A percentile compares a stretch with the other conserved stretches of the same genome.
These are phyloP conservation scores for Chlamydomonas schloesseri DNA, from an alignment of 139 green algal genomes.

Conservation along the genomic window DNA sequence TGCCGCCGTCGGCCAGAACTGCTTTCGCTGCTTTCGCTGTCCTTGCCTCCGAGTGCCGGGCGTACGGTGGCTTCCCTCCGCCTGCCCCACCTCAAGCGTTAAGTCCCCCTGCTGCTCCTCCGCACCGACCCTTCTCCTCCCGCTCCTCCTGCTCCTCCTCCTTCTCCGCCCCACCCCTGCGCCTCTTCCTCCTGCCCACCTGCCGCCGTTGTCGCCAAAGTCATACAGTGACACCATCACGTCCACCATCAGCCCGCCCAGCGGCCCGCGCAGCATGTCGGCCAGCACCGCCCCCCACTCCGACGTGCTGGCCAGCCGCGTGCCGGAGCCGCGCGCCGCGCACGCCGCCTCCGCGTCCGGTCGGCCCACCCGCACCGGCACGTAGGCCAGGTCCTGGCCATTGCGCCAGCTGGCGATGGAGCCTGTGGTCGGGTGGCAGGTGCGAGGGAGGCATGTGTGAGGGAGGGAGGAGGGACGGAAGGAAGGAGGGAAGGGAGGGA, in stretches of 20 bases:
- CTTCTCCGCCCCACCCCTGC: background rate
- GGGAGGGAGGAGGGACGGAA: background rate
- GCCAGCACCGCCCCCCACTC: background rate
- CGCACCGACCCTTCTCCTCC: no score
- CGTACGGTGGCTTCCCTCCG: no score
- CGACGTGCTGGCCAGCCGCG: background rate
- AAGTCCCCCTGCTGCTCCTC: background rate
- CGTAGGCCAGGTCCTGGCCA: background rate
- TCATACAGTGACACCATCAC: slow-evolving; percentile 6
- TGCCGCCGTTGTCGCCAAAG: slow-evolving; percentile 1
- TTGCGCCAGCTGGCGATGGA: background rate
- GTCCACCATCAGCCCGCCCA: background rate
- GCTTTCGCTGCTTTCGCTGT: no score
- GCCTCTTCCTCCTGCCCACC: no score
- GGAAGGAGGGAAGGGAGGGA: no score
- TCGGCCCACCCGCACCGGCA: background rate
- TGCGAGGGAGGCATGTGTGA: no score
- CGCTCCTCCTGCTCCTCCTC: background rate
- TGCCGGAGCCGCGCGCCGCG: no score
- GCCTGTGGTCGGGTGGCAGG: no score
- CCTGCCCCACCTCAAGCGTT: background rate
- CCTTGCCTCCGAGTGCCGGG: no score
- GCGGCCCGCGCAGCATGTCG: background rate
- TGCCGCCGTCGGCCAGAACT: no score
- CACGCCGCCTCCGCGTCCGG: background rate